Base-by-base conservation (phyloP, 768 basidiomycete genomes). In the Trametes cubensis region DNA sequence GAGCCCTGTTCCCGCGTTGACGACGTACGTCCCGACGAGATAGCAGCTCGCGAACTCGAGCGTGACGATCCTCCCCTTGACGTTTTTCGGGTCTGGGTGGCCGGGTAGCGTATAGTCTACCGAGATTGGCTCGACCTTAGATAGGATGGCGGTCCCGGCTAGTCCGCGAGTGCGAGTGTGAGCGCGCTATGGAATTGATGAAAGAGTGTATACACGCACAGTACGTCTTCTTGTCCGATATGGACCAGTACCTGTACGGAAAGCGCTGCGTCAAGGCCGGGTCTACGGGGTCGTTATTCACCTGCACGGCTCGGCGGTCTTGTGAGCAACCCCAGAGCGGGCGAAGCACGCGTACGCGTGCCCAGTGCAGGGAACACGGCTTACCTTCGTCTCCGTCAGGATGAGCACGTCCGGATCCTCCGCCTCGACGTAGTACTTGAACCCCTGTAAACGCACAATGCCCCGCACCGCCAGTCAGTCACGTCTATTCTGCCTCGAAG, bases 391-490 rank as follows among this genome's bases (percentile, higher is more conserved):
- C 76, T 95, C 94, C 0, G 90, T 92, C 45, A 95, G 76, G 17
- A 95, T 81, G 23, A 95, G 78, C 26, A 95, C 79, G 70, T 95
- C 94, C 0, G 94, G 85, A 69, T 94, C 87, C 67, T 95, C 94
- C 1, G 92, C 92, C 66, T 91, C 87, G 34, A 94, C 79, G 70
- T 95, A 95, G 68, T 78, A 71, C 67, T 85, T 87, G 76, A 95
- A 93, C 0, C 93, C 93, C 87, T 90, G 64, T 30, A 20, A 15
- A 48, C 28, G 21, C 20, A 26, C 48, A 49, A 30, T 30, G 26
- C 17, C 20, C 4, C 17, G 42, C 42, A 17, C 20, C 41, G 41
- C 13, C 41, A n/a, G 42, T 20, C 5, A 44, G 42, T 20, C 42
- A 4, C 20, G 25, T 26, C 4, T 3, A 26, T 14, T 26, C 23